phyloP scores from a whole-genome alignment of 331 rosid species.

The Prunus yedoensis region DNA sequence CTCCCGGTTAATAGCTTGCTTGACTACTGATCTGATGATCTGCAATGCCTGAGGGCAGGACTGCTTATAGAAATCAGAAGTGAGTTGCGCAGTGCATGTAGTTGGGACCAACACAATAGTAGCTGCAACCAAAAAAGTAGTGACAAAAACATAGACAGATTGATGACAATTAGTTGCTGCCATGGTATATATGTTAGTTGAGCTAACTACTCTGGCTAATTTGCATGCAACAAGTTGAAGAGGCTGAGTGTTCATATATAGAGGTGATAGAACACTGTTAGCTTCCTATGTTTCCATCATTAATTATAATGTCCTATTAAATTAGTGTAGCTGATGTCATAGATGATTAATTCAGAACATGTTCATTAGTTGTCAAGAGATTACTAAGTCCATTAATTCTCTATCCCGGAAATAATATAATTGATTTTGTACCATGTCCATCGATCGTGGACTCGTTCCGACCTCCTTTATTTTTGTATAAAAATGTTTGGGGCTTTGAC shows the following conservation, averaged over 20 bases:
- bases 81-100: slow-evolving; percentile 32
- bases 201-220: not conserved
- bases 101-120: slow-evolving; percentile 21
- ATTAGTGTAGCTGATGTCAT: not conserved
- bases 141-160: slow-evolving; percentile 17
- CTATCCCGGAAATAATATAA: not conserved
- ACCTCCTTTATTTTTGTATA: not conserved
- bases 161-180: slow-evolving; percentile 22
- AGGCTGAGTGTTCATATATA: not conserved
- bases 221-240: slow-evolving; percentile 7
- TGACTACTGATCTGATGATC: slow-evolving; percentile 32
- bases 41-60: slow-evolving; percentile 58
- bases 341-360: not conserved
- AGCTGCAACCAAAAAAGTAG: slow-evolving; percentile 11
- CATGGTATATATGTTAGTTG: not conserved
- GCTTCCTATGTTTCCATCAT: not conserved
- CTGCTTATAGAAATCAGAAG: slow-evolving; percentile 30
- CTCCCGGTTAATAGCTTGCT: slow-evolving; percentile 30
- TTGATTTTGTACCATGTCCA: not conserved
- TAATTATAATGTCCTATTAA: not conserved
- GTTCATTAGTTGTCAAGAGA: not conserved
- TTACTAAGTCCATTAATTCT: not conserved
- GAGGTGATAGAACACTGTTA: not conserved
- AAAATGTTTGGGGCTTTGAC: too few species aligned
- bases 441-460: not conserved